Evolutionary conservation across 2,329 filamentous ascomycete species (phyloP).

Genomic region (Pseudogymnoascus sp.): DNA sequence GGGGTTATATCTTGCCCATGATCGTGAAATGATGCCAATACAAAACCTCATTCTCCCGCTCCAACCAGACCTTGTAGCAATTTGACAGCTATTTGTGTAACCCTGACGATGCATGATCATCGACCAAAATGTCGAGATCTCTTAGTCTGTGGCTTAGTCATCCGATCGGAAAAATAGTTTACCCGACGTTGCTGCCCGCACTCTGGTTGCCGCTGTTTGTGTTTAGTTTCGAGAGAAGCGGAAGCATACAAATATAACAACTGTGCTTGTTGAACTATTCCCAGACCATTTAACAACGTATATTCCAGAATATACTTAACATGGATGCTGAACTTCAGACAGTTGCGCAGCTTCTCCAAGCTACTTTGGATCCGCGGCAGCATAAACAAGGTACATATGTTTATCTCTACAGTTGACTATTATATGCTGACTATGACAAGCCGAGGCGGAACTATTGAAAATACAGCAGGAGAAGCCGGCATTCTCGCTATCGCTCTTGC

Average conservation of each 20-base stretch:
- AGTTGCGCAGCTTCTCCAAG: constrained; percentile 77
- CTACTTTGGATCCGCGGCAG: constrained; percentile 78
- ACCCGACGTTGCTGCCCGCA: background rate
- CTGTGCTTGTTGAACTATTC: background rate
- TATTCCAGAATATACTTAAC: constrained; percentile 17
- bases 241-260: constrained; percentile 7
- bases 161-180: background rate
- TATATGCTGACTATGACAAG: constrained; percentile 39
- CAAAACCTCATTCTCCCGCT: background rate
- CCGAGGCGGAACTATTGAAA: constrained; percentile 65
- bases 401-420: constrained; percentile 22
- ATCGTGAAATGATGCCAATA: background rate
- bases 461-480: constrained; percentile 72
- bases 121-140: constrained; percentile 1
- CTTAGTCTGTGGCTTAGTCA: background rate
- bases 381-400: constrained; percentile 72
- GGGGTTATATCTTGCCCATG: background rate
- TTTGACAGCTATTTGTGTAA: background rate
- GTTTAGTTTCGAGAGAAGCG: constrained; percentile 9
- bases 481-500: constrained; percentile 81
- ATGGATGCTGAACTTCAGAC: constrained; percentile 55
- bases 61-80: background rate
- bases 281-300: constrained; percentile 5
- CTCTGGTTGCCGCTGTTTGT: constrained; percentile 9
- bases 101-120: background rate